phyloP scores from a whole-genome alignment of 768 basidiomycete genomes.

The Suillus subluteus region DNA sequence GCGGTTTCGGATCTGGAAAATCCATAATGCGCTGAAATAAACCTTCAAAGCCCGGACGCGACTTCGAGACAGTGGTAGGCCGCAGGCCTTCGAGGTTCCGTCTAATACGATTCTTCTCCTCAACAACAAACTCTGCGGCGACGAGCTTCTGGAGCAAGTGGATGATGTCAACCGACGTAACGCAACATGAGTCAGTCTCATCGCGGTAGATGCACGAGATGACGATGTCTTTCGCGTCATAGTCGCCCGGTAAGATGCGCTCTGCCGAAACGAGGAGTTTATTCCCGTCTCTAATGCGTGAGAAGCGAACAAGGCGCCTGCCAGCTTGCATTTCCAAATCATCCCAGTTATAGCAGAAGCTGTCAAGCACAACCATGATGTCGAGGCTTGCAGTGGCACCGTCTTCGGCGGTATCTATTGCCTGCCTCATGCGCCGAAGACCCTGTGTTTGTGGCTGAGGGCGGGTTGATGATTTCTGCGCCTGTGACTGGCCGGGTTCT shows the following conservation, averaged over 20 bases:
- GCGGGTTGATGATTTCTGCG: conserved; percentile 9
- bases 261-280: conserved; percentile 81
- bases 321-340: conserved; percentile 67
- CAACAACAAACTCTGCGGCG: conserved; percentile 80
- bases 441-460: conserved; percentile 15
- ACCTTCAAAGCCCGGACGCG: conserved; percentile 74
- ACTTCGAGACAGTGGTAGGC: conserved; percentile 90
- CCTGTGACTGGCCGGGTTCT: conserved; percentile 37
- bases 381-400: conserved; percentile 60
- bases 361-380: conserved; percentile 58
- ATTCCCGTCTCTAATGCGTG: conserved; percentile 75
- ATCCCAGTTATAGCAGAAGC: conserved; percentile 61
- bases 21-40: conserved; percentile 98
- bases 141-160: conserved; percentile 82
- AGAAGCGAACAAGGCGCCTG: conserved; percentile 87
- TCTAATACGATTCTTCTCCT: conserved; percentile 96
- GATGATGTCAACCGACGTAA: conserved; percentile 96
- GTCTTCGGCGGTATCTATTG: conserved; percentile 41
- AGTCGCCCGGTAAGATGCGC: conserved; percentile 73
- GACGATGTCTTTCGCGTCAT: conserved; percentile 74
- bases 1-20: conserved; percentile 90
- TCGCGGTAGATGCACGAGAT: conserved; percentile 94
- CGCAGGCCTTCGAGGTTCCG: conserved; percentile 92
- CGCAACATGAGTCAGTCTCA: conserved; percentile 75
- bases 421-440: conserved; percentile 29